Conservation (phyloP, 2,329 filamentous ascomycete genomes). For the Fusarium clavum region DNA sequence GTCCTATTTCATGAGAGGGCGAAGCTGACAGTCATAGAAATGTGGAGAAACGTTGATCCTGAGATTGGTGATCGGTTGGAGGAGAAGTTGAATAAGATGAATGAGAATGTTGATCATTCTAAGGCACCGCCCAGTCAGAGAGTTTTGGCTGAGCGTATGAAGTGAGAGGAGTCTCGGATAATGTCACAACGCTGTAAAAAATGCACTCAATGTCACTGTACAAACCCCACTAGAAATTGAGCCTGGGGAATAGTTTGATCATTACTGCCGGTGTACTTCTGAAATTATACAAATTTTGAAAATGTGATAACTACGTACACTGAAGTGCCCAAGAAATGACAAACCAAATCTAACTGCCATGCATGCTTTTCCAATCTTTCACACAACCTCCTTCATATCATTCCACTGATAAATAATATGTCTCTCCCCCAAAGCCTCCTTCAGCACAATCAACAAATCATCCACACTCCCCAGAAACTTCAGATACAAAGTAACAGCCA, state of each 20-base stretch:
- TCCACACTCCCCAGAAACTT: constrained; percentile 58
- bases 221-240: too few relatives aligned
- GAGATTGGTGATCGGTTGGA: neutral
- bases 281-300: too few relatives aligned
- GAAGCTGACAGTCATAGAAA: neutral
- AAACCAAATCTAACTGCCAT: too few relatives aligned
- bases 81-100: neutral
- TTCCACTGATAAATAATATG: constrained; percentile 50
- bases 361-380: too few relatives aligned
- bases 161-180: neutral
- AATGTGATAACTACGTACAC: too few relatives aligned
- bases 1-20: too few relatives aligned
- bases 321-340: neutral
- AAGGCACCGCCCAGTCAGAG: neutral
- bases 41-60: neutral
- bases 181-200: too few relatives aligned
- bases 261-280: too few relatives aligned
- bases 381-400: constrained; percentile 21
- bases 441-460: constrained; percentile 58
- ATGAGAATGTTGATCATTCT: neutral
- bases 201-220: too few relatives aligned
- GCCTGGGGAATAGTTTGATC: too few relatives aligned
- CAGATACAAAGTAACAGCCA: constrained; percentile 58
- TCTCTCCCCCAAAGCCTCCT: constrained; percentile 57
- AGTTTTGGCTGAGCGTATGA: neutral